Conservation (phyloP, 345 rosid species). For the Sonneratia caseolaris region DNA sequence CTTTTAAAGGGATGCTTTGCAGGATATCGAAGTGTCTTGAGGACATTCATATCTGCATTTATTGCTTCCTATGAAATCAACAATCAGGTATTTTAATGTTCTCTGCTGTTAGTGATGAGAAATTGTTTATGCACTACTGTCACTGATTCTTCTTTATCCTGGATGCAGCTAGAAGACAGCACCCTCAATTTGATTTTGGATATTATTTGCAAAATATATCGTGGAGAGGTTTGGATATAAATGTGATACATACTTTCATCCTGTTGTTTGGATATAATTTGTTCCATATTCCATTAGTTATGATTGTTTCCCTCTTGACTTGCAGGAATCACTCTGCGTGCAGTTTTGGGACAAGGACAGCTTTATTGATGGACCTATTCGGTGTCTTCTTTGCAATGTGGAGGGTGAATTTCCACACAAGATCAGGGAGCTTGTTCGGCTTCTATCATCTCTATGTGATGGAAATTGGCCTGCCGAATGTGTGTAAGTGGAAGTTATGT, state of each 20-base stretch:
- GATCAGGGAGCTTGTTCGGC: conserved; percentile 56
- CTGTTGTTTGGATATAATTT: conserved; percentile 1
- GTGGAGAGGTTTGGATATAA: conserved; percentile 62
- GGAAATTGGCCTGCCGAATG: conserved; percentile 98
- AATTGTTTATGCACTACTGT: neutral
- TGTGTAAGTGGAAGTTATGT: conserved; percentile 45
- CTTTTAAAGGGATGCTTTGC: conserved; percentile 56
- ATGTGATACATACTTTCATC: conserved; percentile 10
- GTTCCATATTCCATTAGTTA: neutral
- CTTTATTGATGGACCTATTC: conserved; percentile 87
- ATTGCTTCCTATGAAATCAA: conserved; percentile 91
- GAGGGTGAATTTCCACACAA: conserved; percentile 89
- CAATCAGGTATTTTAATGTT: conserved; percentile 45
- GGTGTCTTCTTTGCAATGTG: conserved; percentile 79
- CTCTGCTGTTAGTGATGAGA: conserved; percentile 5
- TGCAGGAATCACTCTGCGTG: conserved; percentile 86
- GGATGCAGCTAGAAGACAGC: conserved; percentile 56
- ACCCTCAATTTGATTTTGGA: conserved; percentile 67
- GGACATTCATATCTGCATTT: conserved; percentile 84
- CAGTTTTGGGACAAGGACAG: conserved; percentile 96
- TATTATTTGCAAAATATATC: conserved; percentile 78
- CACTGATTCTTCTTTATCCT: conserved; percentile 12
- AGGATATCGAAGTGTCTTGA: conserved; percentile 75
- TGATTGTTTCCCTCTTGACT: conserved; percentile 4
- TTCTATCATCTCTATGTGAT: conserved; percentile 80